Evolutionary conservation across 2,329 filamentous ascomycete genomes (phyloP), one percentile per base, ranked within the genome.

Genomic region (Sarocladiaceae sp.): DNA sequence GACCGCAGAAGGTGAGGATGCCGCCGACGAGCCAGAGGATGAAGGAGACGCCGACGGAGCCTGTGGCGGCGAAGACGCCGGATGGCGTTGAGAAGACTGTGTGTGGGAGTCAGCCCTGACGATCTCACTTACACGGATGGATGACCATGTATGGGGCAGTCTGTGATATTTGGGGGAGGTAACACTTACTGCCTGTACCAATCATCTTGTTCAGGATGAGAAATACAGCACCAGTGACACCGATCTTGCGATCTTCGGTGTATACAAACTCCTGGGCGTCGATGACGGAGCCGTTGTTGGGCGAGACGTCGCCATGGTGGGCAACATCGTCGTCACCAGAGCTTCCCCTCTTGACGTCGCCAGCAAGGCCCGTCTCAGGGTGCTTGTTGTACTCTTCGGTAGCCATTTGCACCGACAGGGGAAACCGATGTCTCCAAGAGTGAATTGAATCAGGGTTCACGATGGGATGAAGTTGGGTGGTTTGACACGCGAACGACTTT

Each of bases 171-270:
- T n/a, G n/a, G 18, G 41, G 23, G 11, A 41, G 18, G 24, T 6
- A 21, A 19, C 3, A 48, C 70, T 54, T 55, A 76, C 73, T 76
- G 53, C 74, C 74, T 2, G 74, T 76, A 10, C 74, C 74, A 31
- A 78, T 76, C 72, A 78, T 78, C 53, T 76, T 76, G 47, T 78
- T 78, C 15, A 78, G 50, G 31, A 78, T 78, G 31, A 78, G 50
- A 45, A 77, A 77, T 1, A 74, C 68, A 5, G 74, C 68, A 3
- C 73, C 73, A 0, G 67, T 69, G 21, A 77, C 58, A 0, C 74
- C 75, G 16, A 78, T 70, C 57, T 76, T 75, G 7, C 67, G 58
- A 40, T 64, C 63, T 2, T 72, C 69, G 0, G 58, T 53, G 41
- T 63, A 62, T 3, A 51, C 58, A 50, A 64, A 67, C 5, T 57